Evolutionary conservation across 1,284 basidiomycete species (phyloP).

Genomic region (Filobasidium uniguttulatum): DNA sequence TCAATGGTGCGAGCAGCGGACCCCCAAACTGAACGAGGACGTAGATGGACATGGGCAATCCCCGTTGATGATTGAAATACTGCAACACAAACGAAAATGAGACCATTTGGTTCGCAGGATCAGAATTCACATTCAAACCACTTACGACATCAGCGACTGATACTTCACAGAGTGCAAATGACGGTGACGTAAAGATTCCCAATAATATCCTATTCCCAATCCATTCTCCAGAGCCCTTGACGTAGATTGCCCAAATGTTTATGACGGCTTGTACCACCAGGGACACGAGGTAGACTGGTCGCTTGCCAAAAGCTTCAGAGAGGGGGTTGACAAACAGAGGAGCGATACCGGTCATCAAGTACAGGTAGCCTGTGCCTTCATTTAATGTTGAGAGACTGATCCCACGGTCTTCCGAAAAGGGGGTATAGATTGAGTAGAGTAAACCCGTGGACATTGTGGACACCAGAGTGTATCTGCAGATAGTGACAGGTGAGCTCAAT

Average conservation of each 20-base stretch:
- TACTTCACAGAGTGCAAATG: conserved; percentile 19
- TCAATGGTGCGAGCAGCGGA: conserved; percentile 17
- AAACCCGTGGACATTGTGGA: too few relatives aligned
- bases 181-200: conserved; percentile 18
- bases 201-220: conserved; percentile 14
- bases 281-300: conserved; percentile 18
- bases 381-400: too few relatives aligned
- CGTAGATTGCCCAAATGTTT: conserved; percentile 17
- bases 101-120: neutral
- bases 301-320: conserved; percentile 20
- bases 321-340: conserved; percentile 18
- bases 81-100: too few relatives aligned
- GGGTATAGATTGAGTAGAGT: too few relatives aligned
- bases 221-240: conserved; percentile 16
- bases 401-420: too few relatives aligned
- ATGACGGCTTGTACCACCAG: conserved; percentile 8
- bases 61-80: conserved; percentile 23
- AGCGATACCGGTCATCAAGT: conserved; percentile 18
- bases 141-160: conserved; percentile 20
- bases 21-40: conserved; percentile 18
- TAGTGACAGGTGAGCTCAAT: too few relatives aligned
- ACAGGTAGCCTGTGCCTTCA: conserved; percentile 20
- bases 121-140: neutral
- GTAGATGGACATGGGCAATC: conserved; percentile 20
- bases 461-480: too few relatives aligned